Evolutionary conservation across 2,329 filamentous ascomycete species (phyloP).

Genomic region (Cladosporium sp.): DNA sequence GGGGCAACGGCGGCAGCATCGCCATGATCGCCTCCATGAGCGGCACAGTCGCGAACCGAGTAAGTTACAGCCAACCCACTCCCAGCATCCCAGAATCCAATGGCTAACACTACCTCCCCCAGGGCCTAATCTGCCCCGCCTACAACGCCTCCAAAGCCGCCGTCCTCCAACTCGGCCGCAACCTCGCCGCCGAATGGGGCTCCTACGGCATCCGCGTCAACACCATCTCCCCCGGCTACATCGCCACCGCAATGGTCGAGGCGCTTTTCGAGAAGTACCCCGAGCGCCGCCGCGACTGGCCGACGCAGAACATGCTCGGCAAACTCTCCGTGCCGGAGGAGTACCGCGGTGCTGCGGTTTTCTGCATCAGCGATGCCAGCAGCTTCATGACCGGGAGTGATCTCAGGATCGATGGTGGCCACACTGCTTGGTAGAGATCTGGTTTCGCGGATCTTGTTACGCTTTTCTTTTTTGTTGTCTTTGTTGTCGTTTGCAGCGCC

Average conservation of each 20-base stretch:
- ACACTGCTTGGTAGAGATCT: conserved; percentile 49
- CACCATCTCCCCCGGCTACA: conserved; percentile 75
- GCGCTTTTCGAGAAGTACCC: conserved; percentile 72
- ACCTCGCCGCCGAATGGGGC: conserved; percentile 70
- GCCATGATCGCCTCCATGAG: conserved; percentile 61
- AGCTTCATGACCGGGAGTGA: conserved; percentile 54
- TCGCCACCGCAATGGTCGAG: conserved; percentile 78
- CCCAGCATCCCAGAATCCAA: background rate
- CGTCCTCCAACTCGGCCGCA: conserved; percentile 66
- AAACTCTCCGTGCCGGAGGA: conserved; percentile 34
- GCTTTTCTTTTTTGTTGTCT: background rate
- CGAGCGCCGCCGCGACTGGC: conserved; percentile 63
- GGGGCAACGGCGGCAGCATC: conserved; percentile 56
- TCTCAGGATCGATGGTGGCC: conserved; percentile 51
- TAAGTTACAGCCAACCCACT: conserved; percentile 40
- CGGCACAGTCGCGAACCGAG: conserved; percentile 57
- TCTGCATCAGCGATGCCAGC: conserved; percentile 39
- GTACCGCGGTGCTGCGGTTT: conserved; percentile 36
- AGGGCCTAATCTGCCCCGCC: conserved; percentile 61
- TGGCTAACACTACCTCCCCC: conserved; percentile 21
- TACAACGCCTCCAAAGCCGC: conserved; percentile 75
- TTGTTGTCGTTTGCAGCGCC: background rate
- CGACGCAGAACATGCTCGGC: conserved; percentile 77
- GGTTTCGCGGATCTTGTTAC: background rate
- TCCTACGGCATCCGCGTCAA: conserved; percentile 70